These are phyloP conservation scores for Papiliotrema flavescens DNA, from an alignment of 1,284 basidiomycete species.

Conservation along the genomic window DNA sequence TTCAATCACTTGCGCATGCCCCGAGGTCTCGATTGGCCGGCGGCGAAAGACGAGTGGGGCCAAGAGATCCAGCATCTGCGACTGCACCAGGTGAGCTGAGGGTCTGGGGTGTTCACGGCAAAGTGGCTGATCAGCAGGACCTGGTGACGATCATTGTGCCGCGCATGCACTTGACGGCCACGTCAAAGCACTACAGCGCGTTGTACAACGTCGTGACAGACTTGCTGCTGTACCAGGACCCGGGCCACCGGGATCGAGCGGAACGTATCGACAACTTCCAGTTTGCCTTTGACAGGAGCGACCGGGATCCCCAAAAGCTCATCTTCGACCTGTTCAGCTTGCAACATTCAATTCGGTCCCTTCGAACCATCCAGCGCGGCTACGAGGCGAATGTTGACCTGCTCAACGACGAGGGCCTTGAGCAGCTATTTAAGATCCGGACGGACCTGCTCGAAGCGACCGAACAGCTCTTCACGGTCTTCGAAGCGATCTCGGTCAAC, in stretches of 20 bases:
- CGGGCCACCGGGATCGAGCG: constrained; percentile 69
- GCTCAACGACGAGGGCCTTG: constrained; percentile 54
- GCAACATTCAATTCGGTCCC: constrained; percentile 69
- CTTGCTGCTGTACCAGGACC: constrained; percentile 82
- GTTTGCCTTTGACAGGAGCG: constrained; percentile 87
- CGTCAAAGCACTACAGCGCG: constrained; percentile 76
- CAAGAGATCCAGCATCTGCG: constrained; percentile 64
- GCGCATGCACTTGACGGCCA: constrained; percentile 83
- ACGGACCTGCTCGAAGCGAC: constrained; percentile 71
- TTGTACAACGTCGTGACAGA: constrained; percentile 87
- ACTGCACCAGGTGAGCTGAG: constrained; percentile 66
- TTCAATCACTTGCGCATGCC: constrained; percentile 87
- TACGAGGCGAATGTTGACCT: constrained; percentile 56
- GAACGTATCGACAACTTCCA: constrained; percentile 79
- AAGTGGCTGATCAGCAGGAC: constrained; percentile 56
- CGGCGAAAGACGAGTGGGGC: constrained; percentile 44
- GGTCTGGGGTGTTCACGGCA: not conserved
- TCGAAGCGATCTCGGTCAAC: constrained; percentile 76
- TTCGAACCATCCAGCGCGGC: constrained; percentile 55
- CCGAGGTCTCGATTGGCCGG: constrained; percentile 56
- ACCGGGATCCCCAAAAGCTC: constrained; percentile 63
- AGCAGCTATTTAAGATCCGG: constrained; percentile 61
- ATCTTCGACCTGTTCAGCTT: constrained; percentile 65
- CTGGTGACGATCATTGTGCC: constrained; percentile 76
- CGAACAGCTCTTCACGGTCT: constrained; percentile 79